Percentiles rank a stretch among this genome's conserved stretches.
Evolutionary conservation across 2,329 filamentous ascomycete genomes (phyloP).

Genomic region (Fusarium albosuccineum): DNA sequence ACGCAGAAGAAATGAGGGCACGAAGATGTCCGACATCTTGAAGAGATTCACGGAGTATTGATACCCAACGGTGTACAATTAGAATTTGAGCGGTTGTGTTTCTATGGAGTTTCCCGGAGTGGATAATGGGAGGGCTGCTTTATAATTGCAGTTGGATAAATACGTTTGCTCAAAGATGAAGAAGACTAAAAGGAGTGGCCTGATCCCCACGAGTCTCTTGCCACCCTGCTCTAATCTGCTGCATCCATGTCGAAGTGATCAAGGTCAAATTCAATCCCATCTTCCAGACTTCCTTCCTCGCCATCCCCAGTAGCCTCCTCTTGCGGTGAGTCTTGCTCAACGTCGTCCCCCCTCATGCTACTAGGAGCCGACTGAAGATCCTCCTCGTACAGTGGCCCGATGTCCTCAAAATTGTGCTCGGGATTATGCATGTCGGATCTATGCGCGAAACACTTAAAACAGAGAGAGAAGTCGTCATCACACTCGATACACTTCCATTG

Average conservation of each 20-base stretch:
- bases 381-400: neutral
- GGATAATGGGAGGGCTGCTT: no score
- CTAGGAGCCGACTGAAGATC: neutral
- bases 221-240: neutral
- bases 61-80: neutral
- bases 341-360: neutral
- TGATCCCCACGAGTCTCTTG: no score
- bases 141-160: no score
- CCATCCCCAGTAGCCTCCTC: neutral
- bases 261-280: neutral
- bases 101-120: no score
- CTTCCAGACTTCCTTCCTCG: neutral
- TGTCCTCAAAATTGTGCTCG: neutral
- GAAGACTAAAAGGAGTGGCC: no score
- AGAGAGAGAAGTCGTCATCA: neutral
- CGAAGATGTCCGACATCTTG: conserved; percentile 11
- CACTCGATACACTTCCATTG: neutral
- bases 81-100: neutral
- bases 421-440: neutral
- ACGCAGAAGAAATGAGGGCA: conserved; percentile 1
- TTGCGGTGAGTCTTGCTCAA: neutral
- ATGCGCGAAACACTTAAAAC: neutral
- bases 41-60: conserved; percentile 9
- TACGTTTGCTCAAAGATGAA: no score
- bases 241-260: neutral